Evolutionary conservation across 2,329 filamentous ascomycete species (phyloP).

Genomic region (Xylaria multiplex): DNA sequence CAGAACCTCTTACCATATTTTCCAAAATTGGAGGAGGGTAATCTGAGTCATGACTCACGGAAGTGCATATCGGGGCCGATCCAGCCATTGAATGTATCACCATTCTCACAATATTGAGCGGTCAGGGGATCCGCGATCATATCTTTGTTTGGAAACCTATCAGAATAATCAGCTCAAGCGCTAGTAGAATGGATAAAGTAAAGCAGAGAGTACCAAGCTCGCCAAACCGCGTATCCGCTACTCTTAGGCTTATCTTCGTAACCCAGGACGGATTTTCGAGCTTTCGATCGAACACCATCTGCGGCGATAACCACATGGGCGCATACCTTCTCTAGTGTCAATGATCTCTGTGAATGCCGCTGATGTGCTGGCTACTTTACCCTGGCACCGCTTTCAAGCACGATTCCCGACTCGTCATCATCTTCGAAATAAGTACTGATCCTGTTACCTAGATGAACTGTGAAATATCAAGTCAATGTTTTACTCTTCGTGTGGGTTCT

Average conservation of each 20-base stretch:
- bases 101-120: constrained; percentile 63
- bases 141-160: constrained; percentile 59
- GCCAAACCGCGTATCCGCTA: constrained; percentile 62
- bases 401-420: constrained; percentile 60
- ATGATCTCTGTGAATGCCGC: constrained; percentile 1
- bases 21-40: background rate
- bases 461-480: background rate
- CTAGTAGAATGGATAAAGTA: background rate
- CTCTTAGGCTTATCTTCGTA: constrained; percentile 63
- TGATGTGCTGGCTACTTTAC: constrained; percentile 40
- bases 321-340: constrained; percentile 46
- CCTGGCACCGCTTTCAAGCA: constrained; percentile 59
- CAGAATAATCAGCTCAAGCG: background rate
- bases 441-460: constrained; percentile 59
- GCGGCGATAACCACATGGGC: constrained; percentile 64
- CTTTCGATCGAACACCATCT: constrained; percentile 65
- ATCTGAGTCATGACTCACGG: constrained; percentile 27
- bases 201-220: constrained; percentile 57
- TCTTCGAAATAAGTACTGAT: constrained; percentile 67
- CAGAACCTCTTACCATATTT: background rate
- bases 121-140: constrained; percentile 63
- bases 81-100: constrained; percentile 69
- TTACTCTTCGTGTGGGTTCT: background rate
- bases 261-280: constrained; percentile 60
- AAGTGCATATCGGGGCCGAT: constrained; percentile 67